These are phyloP conservation scores for Lophiotrema nucula DNA, from an alignment of 495 filamentous ascomycete species.

Conservation along the genomic window DNA sequence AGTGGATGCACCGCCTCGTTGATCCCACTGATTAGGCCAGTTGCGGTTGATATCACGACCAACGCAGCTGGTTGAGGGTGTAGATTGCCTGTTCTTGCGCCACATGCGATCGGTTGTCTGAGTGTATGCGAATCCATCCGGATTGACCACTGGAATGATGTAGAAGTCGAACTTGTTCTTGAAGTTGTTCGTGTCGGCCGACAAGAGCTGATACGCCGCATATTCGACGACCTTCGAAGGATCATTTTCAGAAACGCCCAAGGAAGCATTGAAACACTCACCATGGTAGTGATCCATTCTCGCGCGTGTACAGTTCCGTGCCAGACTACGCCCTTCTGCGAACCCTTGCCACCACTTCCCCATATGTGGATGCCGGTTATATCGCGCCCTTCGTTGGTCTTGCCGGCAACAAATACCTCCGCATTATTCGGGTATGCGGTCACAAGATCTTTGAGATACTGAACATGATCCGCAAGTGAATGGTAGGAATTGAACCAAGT, in stretches of 20 bases:
- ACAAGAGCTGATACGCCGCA: conserved; percentile 54
- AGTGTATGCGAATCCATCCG: conserved; percentile 64
- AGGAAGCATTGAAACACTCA: neutral
- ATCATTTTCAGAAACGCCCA: neutral
- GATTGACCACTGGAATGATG: conserved; percentile 62
- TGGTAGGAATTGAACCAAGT: conserved; percentile 62
- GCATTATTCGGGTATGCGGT: conserved; percentile 50
- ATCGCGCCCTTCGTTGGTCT: conserved; percentile 50
- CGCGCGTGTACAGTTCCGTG: conserved; percentile 64
- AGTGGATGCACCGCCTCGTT: conserved; percentile 52
- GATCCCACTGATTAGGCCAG: conserved; percentile 54
- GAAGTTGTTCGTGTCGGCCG: conserved; percentile 43
- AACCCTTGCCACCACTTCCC: conserved; percentile 52
- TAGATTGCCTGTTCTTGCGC: conserved; percentile 62
- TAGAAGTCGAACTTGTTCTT: conserved; percentile 64
- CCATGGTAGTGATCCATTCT: conserved; percentile 61
- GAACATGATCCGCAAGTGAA: conserved; percentile 54
- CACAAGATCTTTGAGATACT: conserved; percentile 53
- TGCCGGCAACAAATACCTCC: conserved; percentile 53
- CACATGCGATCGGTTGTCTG: conserved; percentile 60
- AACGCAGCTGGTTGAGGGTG: conserved; percentile 47
- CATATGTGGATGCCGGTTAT: conserved; percentile 62
- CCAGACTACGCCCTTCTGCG: conserved; percentile 58
- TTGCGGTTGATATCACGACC: conserved; percentile 66
- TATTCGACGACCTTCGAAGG: conserved; percentile 49